These are phyloP conservation scores for Clarireedia sp. DNA, from an alignment of 2,329 filamentous ascomycete genomes.

Conservation along the genomic window DNA sequence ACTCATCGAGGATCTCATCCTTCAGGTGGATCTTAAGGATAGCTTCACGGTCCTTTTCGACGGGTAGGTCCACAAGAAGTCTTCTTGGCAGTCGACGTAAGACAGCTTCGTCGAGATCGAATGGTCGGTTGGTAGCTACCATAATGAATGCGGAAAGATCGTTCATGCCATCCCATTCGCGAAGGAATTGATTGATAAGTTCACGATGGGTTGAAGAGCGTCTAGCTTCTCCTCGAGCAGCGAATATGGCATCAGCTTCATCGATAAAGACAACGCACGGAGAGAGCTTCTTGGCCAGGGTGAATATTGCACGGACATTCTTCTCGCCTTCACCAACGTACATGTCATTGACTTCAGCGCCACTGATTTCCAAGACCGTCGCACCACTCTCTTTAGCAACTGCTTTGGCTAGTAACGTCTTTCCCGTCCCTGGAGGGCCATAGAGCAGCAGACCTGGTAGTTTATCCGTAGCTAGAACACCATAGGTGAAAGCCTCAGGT, in stretches of 20 bases:
- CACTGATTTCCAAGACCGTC: slow-evolving; percentile 78
- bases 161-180: slow-evolving; percentile 89
- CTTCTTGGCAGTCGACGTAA: slow-evolving; percentile 67
- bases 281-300: slow-evolving; percentile 79
- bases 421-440: slow-evolving; percentile 75
- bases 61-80: slow-evolving; percentile 65
- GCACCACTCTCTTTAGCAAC: slow-evolving; percentile 61
- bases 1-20: slow-evolving; percentile 53
- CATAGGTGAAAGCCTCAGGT: slow-evolving; percentile 93
- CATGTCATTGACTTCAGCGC: slow-evolving; percentile 90
- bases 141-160: slow-evolving; percentile 88
- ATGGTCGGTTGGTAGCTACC: slow-evolving; percentile 93
- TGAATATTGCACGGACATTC: slow-evolving; percentile 88
- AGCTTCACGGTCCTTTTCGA: slow-evolving; percentile 54
- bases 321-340: slow-evolving; percentile 96
- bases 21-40: slow-evolving; percentile 66
- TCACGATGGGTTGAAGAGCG: slow-evolving; percentile 55
- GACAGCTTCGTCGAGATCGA: slow-evolving; percentile 86
- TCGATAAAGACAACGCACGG: slow-evolving; percentile 96
- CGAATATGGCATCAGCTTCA: slow-evolving; percentile 89
- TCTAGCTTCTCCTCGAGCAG: slow-evolving; percentile 49
- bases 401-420: slow-evolving; percentile 62
- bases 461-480: slow-evolving; percentile 82
- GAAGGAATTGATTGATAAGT: slow-evolving; percentile 91
- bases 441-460: slow-evolving; percentile 86